These are phyloP conservation scores for Diatrype stigma DNA, from an alignment of 2,329 filamentous ascomycete genomes.

Conservation along the genomic window DNA sequence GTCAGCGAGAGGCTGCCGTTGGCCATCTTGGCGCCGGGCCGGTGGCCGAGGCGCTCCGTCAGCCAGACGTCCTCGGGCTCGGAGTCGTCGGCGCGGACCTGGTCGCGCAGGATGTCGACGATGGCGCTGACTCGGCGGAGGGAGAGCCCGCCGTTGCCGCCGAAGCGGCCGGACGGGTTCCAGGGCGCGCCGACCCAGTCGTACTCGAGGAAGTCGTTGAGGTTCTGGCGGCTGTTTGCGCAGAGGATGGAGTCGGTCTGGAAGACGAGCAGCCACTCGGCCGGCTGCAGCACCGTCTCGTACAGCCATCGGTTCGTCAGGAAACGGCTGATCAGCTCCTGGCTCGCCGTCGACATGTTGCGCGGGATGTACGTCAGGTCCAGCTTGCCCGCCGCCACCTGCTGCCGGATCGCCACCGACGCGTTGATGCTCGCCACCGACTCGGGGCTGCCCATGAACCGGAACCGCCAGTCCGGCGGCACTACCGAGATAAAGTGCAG, in stretches of 20 bases:
- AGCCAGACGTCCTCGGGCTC: slow-evolving; percentile 57
- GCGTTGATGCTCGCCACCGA: slow-evolving; percentile 42
- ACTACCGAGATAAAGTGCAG: slow-evolving; percentile 54
- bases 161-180: slow-evolving; percentile 37
- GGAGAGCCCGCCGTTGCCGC: slow-evolving; percentile 50
- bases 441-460: slow-evolving; percentile 48
- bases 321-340: slow-evolving; percentile 50
- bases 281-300: slow-evolving; percentile 42
- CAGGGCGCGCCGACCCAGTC: slow-evolving; percentile 53
- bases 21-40: slow-evolving; percentile 44
- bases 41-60: slow-evolving; percentile 45
- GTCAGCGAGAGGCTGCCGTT: slow-evolving; percentile 45
- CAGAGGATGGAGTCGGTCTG: slow-evolving; percentile 54
- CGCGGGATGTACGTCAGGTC: slow-evolving; percentile 47
- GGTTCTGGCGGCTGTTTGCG: slow-evolving; percentile 42
- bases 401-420: slow-evolving; percentile 41
- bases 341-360: slow-evolving; percentile 46
- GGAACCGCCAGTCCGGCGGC: slow-evolving; percentile 54
- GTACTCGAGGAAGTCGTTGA: slow-evolving; percentile 48
- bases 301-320: slow-evolving; percentile 51
- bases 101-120: slow-evolving; percentile 45
- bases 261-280: slow-evolving; percentile 52
- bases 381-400: slow-evolving; percentile 41
- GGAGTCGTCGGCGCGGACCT: slow-evolving; percentile 38
- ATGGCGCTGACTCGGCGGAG: slow-evolving; percentile 50